Conservation (phyloP, 805 yeast genomes). For the Starmerella bacillaris region DNA sequence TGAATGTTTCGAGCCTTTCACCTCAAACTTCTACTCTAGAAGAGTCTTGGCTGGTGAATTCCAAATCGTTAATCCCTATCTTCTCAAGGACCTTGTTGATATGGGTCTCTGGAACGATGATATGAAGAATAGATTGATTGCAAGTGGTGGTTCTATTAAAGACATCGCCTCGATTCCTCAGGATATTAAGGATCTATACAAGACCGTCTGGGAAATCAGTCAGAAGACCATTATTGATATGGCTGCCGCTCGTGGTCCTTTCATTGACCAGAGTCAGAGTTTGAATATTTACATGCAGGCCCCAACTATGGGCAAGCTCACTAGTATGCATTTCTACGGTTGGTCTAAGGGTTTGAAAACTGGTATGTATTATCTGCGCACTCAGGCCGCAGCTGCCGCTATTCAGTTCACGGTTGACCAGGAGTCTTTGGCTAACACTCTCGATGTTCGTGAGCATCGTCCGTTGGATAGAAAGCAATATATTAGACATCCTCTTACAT, state of each 20-base stretch:
- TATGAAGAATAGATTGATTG: conserved; percentile 59
- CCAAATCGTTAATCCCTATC: conserved; percentile 77
- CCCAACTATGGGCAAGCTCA: conserved; percentile 91
- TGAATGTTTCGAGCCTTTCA: conserved; percentile 91
- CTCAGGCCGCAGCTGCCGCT: conserved; percentile 94
- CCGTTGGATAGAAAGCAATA: conserved; percentile 17
- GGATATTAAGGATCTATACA: conserved; percentile 59
- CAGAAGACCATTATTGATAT: conserved; percentile 71
- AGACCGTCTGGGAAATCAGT: conserved; percentile 92
- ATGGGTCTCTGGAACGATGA: conserved; percentile 68
- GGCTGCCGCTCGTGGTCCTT: conserved; percentile 65
- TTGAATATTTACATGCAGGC: conserved; percentile 72
- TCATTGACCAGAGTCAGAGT: conserved; percentile 76
- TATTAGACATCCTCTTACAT: conserved; percentile 10
- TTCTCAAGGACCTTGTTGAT: conserved; percentile 63
- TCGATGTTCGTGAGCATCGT: conserved; percentile 9
- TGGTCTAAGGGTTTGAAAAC: conserved; percentile 98
- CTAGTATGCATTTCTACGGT: conserved; percentile 96
- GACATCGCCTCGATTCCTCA: conserved; percentile 53
- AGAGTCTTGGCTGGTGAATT: conserved; percentile 86
- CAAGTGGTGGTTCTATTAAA: conserved; percentile 75
- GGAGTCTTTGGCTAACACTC: conserved; percentile 21
- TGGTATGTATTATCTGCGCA: conserved; percentile 94
- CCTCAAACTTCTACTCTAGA: conserved; percentile 80
- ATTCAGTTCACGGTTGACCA: conserved; percentile 73